A percentile compares a stretch with the other conserved stretches of the same genome.
Evolutionary conservation across 176 grass and related monocot species (phyloP).

Genomic region (Cymbopogon citratus): DNA sequence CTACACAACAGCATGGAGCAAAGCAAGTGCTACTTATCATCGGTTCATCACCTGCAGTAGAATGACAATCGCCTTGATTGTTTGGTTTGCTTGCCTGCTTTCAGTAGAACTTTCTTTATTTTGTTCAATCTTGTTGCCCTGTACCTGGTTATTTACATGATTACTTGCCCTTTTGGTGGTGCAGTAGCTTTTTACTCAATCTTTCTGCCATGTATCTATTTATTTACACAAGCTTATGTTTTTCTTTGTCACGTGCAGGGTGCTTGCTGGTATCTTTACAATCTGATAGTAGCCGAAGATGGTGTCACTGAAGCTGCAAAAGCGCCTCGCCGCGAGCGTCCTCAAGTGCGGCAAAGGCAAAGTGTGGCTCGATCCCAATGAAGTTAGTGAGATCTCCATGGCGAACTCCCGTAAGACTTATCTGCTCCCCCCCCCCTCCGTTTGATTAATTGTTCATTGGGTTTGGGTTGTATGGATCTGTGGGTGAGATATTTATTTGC

Average conservation of each 20-base stretch:
- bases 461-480: not conserved
- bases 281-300: not conserved
- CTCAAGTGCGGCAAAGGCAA: not conserved
- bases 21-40: not conserved
- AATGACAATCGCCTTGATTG: not conserved
- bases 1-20: not conserved
- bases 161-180: not conserved
- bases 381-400: constrained; percentile 13
- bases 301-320: not conserved
- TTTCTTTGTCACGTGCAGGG: not conserved
- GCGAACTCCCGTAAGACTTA: constrained; percentile 3
- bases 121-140: not conserved
- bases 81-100: not conserved
- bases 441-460: not conserved
- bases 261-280: not conserved
- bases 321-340: not conserved
- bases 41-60: too few relatives aligned
- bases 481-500: not conserved
- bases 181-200: not conserved
- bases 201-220: not conserved
- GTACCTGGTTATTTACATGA: not conserved
- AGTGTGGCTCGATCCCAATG: not conserved
- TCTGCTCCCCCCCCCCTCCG: not conserved
- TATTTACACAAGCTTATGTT: not conserved
- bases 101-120: not conserved